phyloP scores from a whole-genome alignment of 2,329 filamentous ascomycete genomes.

The Pseudogymnoascus sp. region DNA sequence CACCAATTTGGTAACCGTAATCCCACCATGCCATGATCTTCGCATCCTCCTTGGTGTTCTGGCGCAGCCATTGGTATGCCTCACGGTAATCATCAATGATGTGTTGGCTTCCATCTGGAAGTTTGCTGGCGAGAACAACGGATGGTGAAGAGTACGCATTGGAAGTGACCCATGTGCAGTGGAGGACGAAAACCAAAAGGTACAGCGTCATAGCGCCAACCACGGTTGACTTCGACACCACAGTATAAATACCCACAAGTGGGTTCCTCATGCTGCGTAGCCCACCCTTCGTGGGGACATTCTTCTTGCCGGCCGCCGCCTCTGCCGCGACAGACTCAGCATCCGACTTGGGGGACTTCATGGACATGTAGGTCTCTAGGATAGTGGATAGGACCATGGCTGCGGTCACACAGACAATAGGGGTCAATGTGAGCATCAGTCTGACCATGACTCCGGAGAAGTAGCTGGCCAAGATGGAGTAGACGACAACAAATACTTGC shows the following conservation, averaged over 20 bases:
- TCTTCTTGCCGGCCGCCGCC: slow-evolving; percentile 41
- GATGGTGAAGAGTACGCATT: slow-evolving; percentile 98
- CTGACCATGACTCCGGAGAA: slow-evolving; percentile 99
- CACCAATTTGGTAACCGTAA: slow-evolving; percentile 98
- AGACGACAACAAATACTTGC: slow-evolving; percentile 96
- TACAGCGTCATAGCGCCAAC: slow-evolving; percentile 67
- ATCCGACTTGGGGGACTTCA: slow-evolving; percentile 51
- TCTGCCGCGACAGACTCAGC: slow-evolving; percentile 36
- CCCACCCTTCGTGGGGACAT: slow-evolving; percentile 38
- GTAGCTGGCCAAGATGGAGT: slow-evolving; percentile 93
- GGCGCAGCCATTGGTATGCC: slow-evolving; percentile 97
- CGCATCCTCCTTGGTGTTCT: slow-evolving; percentile 89
- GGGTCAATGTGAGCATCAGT: slow-evolving; percentile 94
- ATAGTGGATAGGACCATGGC: slow-evolving; percentile 83
- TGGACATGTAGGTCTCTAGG: slow-evolving; percentile 73
- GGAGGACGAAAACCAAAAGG: slow-evolving; percentile 84
- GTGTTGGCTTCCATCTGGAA: slow-evolving; percentile 92
- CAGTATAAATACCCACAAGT: slow-evolving; percentile 73
- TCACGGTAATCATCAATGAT: slow-evolving; percentile 99
- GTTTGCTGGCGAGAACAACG: slow-evolving; percentile 82
- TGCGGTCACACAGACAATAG: slow-evolving; percentile 89
- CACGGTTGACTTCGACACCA: slow-evolving; percentile 70
- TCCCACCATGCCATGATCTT: slow-evolving; percentile 99
- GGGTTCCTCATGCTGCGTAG: slow-evolving; percentile 67
- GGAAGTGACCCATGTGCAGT: slow-evolving; percentile 99